Conservation (phyloP, 2,329 filamentous ascomycete genomes). For the Paecilomyces sp. region DNA sequence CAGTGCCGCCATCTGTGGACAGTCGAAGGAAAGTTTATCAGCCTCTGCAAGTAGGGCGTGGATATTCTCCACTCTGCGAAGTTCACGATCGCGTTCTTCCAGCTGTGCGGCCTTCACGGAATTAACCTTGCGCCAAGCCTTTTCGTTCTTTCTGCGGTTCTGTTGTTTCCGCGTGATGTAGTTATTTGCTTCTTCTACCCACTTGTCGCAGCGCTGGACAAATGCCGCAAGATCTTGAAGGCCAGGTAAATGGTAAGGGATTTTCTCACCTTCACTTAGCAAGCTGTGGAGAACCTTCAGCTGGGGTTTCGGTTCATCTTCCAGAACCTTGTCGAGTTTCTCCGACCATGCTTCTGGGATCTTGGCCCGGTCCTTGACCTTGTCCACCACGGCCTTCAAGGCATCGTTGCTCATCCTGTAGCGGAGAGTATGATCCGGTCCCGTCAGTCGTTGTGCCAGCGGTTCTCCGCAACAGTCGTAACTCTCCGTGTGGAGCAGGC, state of each 20-base stretch:
- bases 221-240: slow-evolving; percentile 77
- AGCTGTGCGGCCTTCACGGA: slow-evolving; percentile 67
- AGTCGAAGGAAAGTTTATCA: slow-evolving; percentile 84
- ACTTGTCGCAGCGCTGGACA: slow-evolving; percentile 93
- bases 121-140: slow-evolving; percentile 67
- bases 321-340: slow-evolving; percentile 77
- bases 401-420: slow-evolving; percentile 70
- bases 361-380: slow-evolving; percentile 76
- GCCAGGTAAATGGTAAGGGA: slow-evolving; percentile 80
- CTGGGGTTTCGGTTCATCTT: slow-evolving; percentile 75
- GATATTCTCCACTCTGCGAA: slow-evolving; percentile 84
- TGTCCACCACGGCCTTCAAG: slow-evolving; percentile 61
- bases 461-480: slow-evolving; percentile 71
- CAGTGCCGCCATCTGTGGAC: slow-evolving; percentile 78
- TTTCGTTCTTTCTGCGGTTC: slow-evolving; percentile 91
- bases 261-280: slow-evolving; percentile 89
- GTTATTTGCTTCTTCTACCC: slow-evolving; percentile 93
- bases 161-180: slow-evolving; percentile 98
- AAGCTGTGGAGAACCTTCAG: slow-evolving; percentile 79
- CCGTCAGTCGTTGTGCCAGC: slow-evolving; percentile 60
- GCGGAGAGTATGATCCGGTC: slow-evolving; percentile 64
- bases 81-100: slow-evolving; percentile 75
- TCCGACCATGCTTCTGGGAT: slow-evolving; percentile 84
- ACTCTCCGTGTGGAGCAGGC: slow-evolving; percentile 71
- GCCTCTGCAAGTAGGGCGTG: slow-evolving; percentile 76